Base-by-base conservation (phyloP, 2,329 filamentous ascomycete species). In the Alternaria postmessia region DNA sequence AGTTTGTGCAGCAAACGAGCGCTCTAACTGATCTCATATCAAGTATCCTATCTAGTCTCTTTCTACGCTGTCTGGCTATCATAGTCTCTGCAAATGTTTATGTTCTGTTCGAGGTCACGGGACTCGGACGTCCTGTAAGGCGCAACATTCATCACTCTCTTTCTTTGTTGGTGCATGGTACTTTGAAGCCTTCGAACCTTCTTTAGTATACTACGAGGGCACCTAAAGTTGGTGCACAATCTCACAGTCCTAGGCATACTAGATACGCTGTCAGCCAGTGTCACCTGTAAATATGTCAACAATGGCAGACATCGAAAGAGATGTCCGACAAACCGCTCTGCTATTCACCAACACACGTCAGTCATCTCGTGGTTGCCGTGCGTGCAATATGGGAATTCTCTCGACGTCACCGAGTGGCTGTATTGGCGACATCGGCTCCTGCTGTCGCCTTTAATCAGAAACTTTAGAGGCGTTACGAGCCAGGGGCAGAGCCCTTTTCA, bases 301-400 rank as follows among this genome's bases (percentile, higher is more conserved):
- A 20, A 39, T 20, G 38, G 5, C 9, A 4, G 18, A 9, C 28
- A 30, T 9, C 11, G 28, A 39, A 24, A 24, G 38, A 39, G 38
- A 20, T 11, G 18, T 20, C 1, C 7, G 38, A 11, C 9, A 2
- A 8, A 41, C 9, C 14, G 18, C 14, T 24, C 12, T 14, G 14
- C 30, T 14, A 16, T 7, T 4, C 22, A 14, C 34, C 7, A 9
- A 34, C 12, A 48, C 16, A 32, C 12, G 0, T 3, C 7, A 36
- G 20, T 24, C 46, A 22, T 48, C 18, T 6, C 18, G 44, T 14
- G 1, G 30, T 48, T 3, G 30, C 7, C n/a, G 12, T n/a, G 5
- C 0, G 11, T 34, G 20, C 5, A 36, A 24, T 18, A 36, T 0
- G 0, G 0, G 2, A 0, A n/a, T 4, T n/a, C 12, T n/a, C 12